Conservation (phyloP, 305 asterid genomes). For the Coffea humblotiana region DNA sequence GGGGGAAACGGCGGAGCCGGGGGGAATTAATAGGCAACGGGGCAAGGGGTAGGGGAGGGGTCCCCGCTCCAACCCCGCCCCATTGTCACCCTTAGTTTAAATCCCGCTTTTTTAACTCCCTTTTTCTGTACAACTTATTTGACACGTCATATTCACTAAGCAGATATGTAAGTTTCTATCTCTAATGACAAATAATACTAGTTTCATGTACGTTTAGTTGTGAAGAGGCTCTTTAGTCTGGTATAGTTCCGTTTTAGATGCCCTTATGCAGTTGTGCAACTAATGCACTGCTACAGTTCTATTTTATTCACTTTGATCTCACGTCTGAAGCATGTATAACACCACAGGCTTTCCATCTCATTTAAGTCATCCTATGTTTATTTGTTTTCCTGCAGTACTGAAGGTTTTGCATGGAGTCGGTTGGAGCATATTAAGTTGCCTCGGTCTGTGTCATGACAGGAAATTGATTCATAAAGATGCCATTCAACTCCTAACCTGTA, state of each 20-base stretch:
- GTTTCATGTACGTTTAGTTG: too few relatives aligned
- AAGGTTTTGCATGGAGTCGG: slow-evolving; percentile 1
- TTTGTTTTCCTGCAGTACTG: slow-evolving; percentile 1
- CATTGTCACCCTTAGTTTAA: too few relatives aligned
- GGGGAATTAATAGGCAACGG: too few relatives aligned
- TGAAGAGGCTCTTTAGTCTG: not conserved
- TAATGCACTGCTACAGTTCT: not conserved
- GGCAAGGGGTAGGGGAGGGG: too few relatives aligned
- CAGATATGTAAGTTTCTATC: too few relatives aligned
- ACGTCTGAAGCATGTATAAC: too few relatives aligned
- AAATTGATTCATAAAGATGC: slow-evolving; percentile 34
- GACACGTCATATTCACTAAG: not conserved
- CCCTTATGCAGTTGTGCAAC: not conserved
- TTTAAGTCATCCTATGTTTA: not conserved
- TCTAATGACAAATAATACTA: too few relatives aligned
- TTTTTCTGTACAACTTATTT: not conserved
- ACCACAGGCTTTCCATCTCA: not conserved
- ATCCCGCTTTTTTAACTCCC: not conserved
- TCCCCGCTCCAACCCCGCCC: too few relatives aligned
- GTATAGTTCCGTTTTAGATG: not conserved
- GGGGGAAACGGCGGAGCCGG: too few relatives aligned
- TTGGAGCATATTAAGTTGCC: slow-evolving; percentile 21
- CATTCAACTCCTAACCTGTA: slow-evolving; percentile 21
- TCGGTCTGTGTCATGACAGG: slow-evolving; percentile 14
- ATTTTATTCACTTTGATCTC: too few relatives aligned